Evolutionary conservation across 2,329 filamentous ascomycete genomes (phyloP), one percentile per base, ranked within the genome.

Genomic region (Chrysoporthe austroafricana): DNA sequence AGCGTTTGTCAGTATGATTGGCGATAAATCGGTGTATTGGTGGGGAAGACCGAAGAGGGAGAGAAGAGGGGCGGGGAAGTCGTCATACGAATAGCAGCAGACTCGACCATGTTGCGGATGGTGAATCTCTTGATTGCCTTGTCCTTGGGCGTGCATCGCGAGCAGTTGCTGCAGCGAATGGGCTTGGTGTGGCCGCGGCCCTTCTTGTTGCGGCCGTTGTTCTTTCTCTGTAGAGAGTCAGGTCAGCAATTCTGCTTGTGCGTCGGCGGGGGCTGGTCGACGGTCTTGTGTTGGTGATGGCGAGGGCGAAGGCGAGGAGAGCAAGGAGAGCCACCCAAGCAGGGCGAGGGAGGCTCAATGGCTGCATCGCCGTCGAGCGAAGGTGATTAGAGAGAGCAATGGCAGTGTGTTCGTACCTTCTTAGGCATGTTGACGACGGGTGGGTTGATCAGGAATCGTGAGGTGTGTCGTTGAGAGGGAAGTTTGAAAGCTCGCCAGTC

Each of bases 121-220:
- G 96, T 99, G 90, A 99, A 99, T 86, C 96, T 90, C 94, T 99
- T 99, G 90, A 99, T 98, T 77, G 96, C 96, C 93, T 99, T 99
- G 82, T 99, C 96, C 91, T 99, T 99, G 83, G 94, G 94, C 71
- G 92, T 96, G 88, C 91, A 94, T 86, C 91, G 88, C 81, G 86
- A 88, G 86, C 86, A 89, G 86, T 89, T 89, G 83, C 83, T 86
- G 86, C 86, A 89, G 77, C 86, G 92, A 87, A 99, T 97, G 81
- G 96, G 96, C 91, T 99, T 99, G 86, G 97, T 94, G 90, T 98
- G 95, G 88, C 96, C 96, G 84, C 96, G 93, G 84, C 96, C 95
- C 86, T 97, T 97, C 94, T 97, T 97, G 92, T 98, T 97, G 84
- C 95, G 94, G 84, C 95, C 95, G 88, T 90, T 90, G 82, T 82